Base-by-base conservation (phyloP, 352 stramenopile genomes). In the Globisporangium heterothallicum region DNA sequence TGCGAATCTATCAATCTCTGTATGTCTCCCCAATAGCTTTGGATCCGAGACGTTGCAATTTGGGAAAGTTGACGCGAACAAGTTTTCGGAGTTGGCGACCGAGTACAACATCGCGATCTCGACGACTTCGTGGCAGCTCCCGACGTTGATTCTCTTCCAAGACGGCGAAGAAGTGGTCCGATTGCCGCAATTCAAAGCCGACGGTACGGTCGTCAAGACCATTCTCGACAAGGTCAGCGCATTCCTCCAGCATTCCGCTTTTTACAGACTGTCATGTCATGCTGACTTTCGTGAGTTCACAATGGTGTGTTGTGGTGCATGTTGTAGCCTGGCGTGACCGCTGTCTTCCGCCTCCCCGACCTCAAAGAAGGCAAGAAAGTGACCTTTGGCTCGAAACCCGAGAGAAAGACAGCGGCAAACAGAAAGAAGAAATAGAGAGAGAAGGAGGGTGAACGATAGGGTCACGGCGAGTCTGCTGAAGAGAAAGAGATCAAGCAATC, bases 111-210 rank as follows among this genome's bases (percentile, higher is more conserved):
- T 92, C 56, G 76, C 63, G 55, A 73, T 83, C 24, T 82, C 73
- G 4, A 68, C 75, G 24, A 79, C 72, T 34, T 86, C 78, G 19
- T 82, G 58, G 63, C 80, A 89, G 55, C 57, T 92, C 16, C 78
- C 80, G 53, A 84, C 78, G 14, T 58, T 92, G 19, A 75, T 88
- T 41, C 61, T 92, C n/a, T 92, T 89, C 55, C 69, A 86, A 36
- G 49, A 72, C 46, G 80, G 75, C 29, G 58, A 77, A 36, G 74
- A 89, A 55, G 53, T 65, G 16, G 70, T 78, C 29, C 72, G 80
- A 0, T 60, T 89, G 42, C 80, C 80, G 0, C 63, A 68, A 12
- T 67, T 91, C 55, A 67, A 84, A 36, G 54, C 65, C 9, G 68
- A 79, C 35, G 73, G 67, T 18, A 84, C 72, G 25, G 67, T 81